A percentile compares a stretch with the other conserved stretches of the same genome.
phyloP scores from a whole-genome alignment of 2,329 filamentous ascomycete genomes.

The Chaetomium globosum region DNA sequence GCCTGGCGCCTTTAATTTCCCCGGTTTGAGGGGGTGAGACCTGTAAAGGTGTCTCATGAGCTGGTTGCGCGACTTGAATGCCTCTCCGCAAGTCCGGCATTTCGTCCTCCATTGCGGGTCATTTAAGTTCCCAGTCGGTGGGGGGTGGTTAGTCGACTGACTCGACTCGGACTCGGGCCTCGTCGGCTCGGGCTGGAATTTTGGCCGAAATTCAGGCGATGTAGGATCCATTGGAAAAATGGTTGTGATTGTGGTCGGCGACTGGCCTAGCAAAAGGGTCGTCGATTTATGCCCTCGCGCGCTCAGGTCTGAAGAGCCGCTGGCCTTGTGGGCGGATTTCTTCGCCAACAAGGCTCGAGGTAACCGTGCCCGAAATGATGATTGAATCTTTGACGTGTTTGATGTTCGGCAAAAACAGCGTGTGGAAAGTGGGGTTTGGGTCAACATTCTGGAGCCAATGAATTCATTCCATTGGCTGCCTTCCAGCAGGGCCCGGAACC shows the following conservation, averaged over 20 bases:
- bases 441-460: not conserved
- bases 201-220: not conserved
- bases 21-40: not conserved
- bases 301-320: slow-evolving; percentile 17
- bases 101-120: slow-evolving; percentile 14
- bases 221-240: not conserved
- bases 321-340: not conserved
- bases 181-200: not conserved
- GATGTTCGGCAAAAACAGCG: not conserved
- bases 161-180: not conserved
- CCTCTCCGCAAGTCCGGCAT: slow-evolving; percentile 9
- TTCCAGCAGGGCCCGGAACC: too few relatives aligned
- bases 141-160: not conserved
- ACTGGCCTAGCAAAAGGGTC: slow-evolving; percentile 25
- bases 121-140: not conserved
- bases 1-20: not conserved
- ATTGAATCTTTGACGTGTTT: not conserved
- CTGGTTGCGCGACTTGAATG: slow-evolving; percentile 20
- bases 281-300: slow-evolving; percentile 11
- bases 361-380: not conserved
- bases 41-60: slow-evolving; percentile 23
- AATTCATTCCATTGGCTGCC: not conserved
- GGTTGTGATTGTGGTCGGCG: slow-evolving; percentile 9
- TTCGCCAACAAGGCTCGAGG: not conserved
- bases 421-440: not conserved